Evolutionary conservation across 192 early-diverging fungal species (phyloP).

Genomic region (Mortierella hygrophila): DNA sequence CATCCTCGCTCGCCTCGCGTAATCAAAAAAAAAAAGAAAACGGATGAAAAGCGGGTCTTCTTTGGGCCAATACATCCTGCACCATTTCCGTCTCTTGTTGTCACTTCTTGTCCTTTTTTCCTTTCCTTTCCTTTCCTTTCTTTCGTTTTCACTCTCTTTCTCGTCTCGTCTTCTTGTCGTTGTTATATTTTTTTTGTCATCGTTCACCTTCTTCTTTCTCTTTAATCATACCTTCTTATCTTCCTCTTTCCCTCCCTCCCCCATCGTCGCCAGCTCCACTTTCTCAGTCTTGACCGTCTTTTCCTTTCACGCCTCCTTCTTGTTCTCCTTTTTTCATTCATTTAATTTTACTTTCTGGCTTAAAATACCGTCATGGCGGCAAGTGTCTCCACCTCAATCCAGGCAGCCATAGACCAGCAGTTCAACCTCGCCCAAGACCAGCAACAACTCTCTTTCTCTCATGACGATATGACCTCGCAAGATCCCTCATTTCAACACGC

Average conservation of each 20-base stretch:
- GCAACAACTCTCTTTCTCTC: constrained; percentile 10
- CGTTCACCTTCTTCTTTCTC: not conserved
- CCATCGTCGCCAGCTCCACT: not conserved
- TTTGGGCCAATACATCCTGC: not conserved
- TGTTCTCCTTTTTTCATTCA: constrained; percentile 2
- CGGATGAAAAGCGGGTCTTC: not conserved
- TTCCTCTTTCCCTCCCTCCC: not conserved
- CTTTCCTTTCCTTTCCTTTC: not conserved
- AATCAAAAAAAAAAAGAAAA: not conserved
- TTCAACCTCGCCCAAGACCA: constrained; percentile 22
- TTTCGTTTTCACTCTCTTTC: not conserved
- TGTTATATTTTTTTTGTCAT: not conserved
- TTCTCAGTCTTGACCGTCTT: not conserved
- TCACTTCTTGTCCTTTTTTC: not conserved
- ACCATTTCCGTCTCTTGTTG: not conserved
- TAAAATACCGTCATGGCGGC: constrained; percentile 18
- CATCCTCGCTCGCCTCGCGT: not conserved
- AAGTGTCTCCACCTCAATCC: constrained; percentile 25
- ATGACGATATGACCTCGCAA: not conserved
- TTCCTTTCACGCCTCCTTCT: not conserved
- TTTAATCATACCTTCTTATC: not conserved
- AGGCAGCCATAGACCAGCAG: constrained; percentile 8
- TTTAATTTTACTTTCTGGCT: not conserved
- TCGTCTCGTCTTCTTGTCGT: not conserved
- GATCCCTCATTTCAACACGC: not conserved